Evolutionary conservation across 164 flowering plant species (phyloP).

Genomic region (Umbilicus rupestris): DNA sequence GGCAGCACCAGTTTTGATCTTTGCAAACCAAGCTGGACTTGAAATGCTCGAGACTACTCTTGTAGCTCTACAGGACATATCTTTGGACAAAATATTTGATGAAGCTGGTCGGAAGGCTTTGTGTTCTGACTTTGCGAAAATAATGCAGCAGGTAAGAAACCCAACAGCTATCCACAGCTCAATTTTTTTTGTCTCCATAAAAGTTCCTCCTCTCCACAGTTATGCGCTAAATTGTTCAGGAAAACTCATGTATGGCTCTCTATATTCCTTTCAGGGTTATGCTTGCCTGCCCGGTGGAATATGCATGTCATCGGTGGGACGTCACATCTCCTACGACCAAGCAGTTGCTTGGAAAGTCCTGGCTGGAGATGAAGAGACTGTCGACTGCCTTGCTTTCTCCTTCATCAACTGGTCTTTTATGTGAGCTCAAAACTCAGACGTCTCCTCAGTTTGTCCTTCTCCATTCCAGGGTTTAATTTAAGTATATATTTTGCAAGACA

Average conservation of each 20-base stretch:
- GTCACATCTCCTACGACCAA: conserved; percentile 83
- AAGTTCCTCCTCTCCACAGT: not conserved
- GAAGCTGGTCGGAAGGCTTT: conserved; percentile 70
- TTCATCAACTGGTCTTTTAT: conserved; percentile 93
- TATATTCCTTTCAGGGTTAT: conserved; percentile 47
- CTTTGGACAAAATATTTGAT: conserved; percentile 79
- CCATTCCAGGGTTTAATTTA: not conserved
- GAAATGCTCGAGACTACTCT: conserved; percentile 95
- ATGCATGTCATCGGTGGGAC: conserved; percentile 83
- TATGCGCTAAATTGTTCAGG: too few species aligned
- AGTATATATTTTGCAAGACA: not conserved
- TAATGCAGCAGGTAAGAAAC: conserved; percentile 74
- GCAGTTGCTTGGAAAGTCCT: conserved; percentile 89
- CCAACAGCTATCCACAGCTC: not conserved
- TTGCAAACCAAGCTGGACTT: conserved; percentile 94
- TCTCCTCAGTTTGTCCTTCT: too few species aligned
- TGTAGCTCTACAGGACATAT: conserved; percentile 78
- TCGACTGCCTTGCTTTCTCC: conserved; percentile 82
- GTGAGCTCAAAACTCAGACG: conserved; percentile 15
- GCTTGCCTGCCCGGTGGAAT: conserved; percentile 70
- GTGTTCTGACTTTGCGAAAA: conserved; percentile 65
- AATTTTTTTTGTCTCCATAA: not conserved
- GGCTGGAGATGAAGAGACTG: conserved; percentile 49
- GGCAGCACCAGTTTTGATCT: conserved; percentile 79
- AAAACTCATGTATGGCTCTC: not conserved